phyloP scores from a whole-genome alignment of 2,329 filamentous ascomycete genomes.

The Alternaria sp. region DNA sequence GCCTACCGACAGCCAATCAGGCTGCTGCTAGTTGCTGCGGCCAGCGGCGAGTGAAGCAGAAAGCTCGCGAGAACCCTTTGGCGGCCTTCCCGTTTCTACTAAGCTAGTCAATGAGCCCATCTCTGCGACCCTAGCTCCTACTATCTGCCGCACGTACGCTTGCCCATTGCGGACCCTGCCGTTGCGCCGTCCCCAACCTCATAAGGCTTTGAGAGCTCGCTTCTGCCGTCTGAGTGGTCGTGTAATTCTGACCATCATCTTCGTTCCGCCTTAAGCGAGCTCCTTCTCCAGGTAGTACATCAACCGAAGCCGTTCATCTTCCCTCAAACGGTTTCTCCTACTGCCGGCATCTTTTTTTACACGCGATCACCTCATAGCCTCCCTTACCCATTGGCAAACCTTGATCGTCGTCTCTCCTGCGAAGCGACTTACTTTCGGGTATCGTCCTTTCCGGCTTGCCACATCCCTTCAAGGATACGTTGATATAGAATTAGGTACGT shows the following conservation, averaged over 20 bases:
- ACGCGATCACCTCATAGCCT: conserved; percentile 34
- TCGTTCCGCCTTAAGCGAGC: conserved; percentile 49
- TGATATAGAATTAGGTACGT: conserved; percentile 48
- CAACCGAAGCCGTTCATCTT: conserved; percentile 43
- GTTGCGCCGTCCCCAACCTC: conserved; percentile 41
- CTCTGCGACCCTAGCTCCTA: conserved; percentile 25
- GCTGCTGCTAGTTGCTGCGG: conserved; percentile 16
- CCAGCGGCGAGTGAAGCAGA: conserved; percentile 46
- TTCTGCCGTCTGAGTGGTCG: conserved; percentile 44
- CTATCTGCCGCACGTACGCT: conserved; percentile 33
- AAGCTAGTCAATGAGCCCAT: conserved; percentile 31
- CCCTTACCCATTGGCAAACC: conserved; percentile 43
- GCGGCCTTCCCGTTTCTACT: conserved; percentile 38
- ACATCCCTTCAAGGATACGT: conserved; percentile 28
- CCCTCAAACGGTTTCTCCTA: conserved; percentile 34
- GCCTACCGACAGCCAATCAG: conserved; percentile 37
- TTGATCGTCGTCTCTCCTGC: conserved; percentile 22
- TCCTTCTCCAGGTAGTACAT: conserved; percentile 35
- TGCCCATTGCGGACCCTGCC: conserved; percentile 33
- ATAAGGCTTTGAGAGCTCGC: conserved; percentile 38
- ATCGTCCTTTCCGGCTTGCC: conserved; percentile 39
- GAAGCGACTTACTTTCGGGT: conserved; percentile 38
- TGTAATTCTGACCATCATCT: conserved; percentile 44
- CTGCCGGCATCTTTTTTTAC: conserved; percentile 47
- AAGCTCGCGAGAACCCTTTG: conserved; percentile 35